Conservation (phyloP, 208 protist genomes). For the Spongospora subterranea region DNA sequence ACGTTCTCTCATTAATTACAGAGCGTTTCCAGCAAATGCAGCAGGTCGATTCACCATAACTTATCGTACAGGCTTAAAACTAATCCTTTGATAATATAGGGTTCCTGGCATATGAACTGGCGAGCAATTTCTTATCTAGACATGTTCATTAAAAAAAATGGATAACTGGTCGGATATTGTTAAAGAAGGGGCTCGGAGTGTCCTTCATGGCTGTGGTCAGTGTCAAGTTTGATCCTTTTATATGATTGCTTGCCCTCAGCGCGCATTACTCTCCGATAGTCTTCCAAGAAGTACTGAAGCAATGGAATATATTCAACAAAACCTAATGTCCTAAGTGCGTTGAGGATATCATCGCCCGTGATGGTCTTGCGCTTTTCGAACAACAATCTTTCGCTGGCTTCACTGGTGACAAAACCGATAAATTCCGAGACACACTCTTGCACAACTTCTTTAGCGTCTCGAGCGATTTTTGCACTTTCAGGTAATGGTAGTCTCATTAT, state of each 20-base stretch:
- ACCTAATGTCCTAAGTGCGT: background rate
- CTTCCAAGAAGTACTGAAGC: background rate
- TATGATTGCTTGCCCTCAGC: too few relatives aligned
- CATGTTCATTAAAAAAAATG: too few relatives aligned
- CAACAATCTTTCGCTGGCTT: constrained; percentile 25
- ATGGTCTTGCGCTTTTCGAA: constrained; percentile 23
- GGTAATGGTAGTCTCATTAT: constrained; percentile 5
- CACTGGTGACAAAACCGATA: constrained; percentile 11
- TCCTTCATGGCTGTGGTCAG: too few relatives aligned
- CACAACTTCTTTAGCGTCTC: constrained; percentile 50
- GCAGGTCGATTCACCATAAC: background rate
- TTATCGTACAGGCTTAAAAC: background rate
- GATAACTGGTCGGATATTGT: too few relatives aligned
- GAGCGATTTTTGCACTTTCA: constrained; percentile 8
- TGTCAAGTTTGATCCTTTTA: too few relatives aligned
- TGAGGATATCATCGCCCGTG: constrained; percentile 15
- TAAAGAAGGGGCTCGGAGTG: too few relatives aligned
- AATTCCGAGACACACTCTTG: constrained; percentile 51
- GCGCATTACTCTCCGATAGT: background rate
- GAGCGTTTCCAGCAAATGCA: background rate
- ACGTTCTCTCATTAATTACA: background rate
- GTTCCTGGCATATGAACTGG: background rate
- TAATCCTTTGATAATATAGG: background rate
- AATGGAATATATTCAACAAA: constrained; percentile 21
- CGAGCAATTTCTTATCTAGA: background rate